Evolutionary conservation across 73 alveolate genomes (phyloP), one percentile per base, ranked within the genome.

Genomic region (Blepharisma stoltei): DNA sequence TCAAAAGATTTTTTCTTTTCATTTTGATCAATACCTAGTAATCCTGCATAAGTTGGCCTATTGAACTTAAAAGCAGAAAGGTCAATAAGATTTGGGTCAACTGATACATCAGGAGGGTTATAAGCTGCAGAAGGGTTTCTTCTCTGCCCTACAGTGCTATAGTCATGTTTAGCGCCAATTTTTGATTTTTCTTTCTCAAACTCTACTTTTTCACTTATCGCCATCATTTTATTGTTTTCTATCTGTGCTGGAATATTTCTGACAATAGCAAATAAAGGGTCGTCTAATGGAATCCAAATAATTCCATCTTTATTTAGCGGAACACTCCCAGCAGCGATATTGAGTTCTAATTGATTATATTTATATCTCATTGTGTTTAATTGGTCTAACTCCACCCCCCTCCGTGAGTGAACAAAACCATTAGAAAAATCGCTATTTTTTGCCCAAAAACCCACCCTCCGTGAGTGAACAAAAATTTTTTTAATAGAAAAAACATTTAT

Each of bases 31-130:
- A 60, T 60, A 2, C 23, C 73, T 1, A 60, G 73, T 2, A 20
- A 25, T 14, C 49, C 73, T 60, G 73, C 38, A 25, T 14, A 60
- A 14, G 73, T 60, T 25, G 73, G 73, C n/a, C 49, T 9, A 9
- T 14, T 20, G 23, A 60, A 38, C 2, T 5, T n/a, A 25, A 60
- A 60, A 20, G 38, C 45, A 25, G 37, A 25, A 20, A 38, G 14
- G 4, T 60, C 46, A 9, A 9, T 8, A 25, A 60, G 23, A 18
- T 14, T 25, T 8, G 23, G 14, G 3, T 14, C 18, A 9, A 14
- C 38, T 14, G 45, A 14, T 1, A 25, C 14, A 11, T 60, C 73
- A 18, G 73, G 73, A 60, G 14, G 23, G 46, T 14, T 20, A 8
- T 32, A 32, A 32, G 41, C 41, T 1, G 41, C 41, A 32, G 41